Percentiles rank a stretch among this genome's conserved stretches.
Evolutionary conservation across 108 stramenopile genomes (phyloP).

Genomic region (Nitzschia sp.): DNA sequence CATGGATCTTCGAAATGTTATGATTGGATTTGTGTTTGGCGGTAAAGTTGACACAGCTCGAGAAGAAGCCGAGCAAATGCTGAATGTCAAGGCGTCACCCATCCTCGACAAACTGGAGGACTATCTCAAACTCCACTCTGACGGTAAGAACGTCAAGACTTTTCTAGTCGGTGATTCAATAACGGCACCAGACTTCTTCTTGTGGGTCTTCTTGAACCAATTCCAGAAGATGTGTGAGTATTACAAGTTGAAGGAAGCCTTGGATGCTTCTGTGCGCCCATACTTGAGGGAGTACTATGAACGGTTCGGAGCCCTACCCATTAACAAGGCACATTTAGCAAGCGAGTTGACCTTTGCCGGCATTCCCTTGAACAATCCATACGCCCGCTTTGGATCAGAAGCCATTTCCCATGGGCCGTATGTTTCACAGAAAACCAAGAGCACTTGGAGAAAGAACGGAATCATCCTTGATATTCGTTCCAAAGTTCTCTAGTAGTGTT

Average conservation of each 20-base stretch:
- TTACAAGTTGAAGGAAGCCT: background rate
- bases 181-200: conserved; percentile 44
- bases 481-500: background rate
- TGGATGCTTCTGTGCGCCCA: background rate
- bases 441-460: background rate
- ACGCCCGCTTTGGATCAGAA: conserved; percentile 33
- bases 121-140: conserved; percentile 2
- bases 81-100: background rate
- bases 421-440: background rate
- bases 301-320: conserved; percentile 3
- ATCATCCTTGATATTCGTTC: background rate
- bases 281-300: conserved; percentile 4
- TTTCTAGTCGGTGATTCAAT: conserved; percentile 22
- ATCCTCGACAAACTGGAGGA: conserved; percentile 32
- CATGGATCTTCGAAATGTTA: conserved; percentile 36
- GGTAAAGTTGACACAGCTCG: background rate
- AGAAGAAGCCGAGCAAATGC: conserved; percentile 7
- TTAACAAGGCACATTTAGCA: conserved; percentile 26
- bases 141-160: too few species aligned
- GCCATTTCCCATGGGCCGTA: background rate
- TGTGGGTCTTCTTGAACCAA: conserved; percentile 46
- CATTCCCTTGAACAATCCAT: conserved; percentile 37
- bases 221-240: conserved; percentile 14
- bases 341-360: background rate
- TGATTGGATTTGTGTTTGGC: conserved; percentile 34